Conservation (phyloP, 768 basidiomycete genomes). For the Tulasnella sp. region DNA sequence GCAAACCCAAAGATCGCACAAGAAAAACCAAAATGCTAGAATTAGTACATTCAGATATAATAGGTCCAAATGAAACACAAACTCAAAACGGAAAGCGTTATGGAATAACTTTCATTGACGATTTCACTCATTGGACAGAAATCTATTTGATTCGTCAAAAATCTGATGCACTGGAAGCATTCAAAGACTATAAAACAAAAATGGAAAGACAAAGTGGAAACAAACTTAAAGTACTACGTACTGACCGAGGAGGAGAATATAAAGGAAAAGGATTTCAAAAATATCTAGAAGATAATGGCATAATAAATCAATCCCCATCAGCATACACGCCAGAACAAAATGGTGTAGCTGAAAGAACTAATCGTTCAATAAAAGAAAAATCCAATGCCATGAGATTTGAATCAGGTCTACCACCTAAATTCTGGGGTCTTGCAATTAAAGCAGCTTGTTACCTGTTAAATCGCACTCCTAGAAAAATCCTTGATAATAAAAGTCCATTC, state of each 20-base stretch:
- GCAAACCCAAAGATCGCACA: no score
- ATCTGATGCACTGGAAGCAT: conserved; percentile 15
- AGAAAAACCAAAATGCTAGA: no score
- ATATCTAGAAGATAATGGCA: neutral
- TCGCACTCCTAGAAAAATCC: conserved; percentile 14
- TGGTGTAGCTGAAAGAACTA: conserved; percentile 13
- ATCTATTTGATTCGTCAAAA: conserved; percentile 6
- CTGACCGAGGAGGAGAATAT: conserved; percentile 20
- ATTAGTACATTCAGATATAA: no score
- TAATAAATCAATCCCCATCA: conserved; percentile 5
- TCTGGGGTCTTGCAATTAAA: conserved; percentile 20
- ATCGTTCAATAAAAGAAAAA: conserved; percentile 12
- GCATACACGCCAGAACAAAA: conserved; percentile 18
- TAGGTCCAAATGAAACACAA: no score
- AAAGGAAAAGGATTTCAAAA: neutral
- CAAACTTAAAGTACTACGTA: conserved; percentile 22
- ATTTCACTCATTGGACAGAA: neutral
- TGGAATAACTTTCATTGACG: conserved; percentile 15
- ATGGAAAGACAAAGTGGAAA: conserved; percentile 25
- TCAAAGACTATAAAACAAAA: conserved; percentile 27
- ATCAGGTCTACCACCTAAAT: conserved; percentile 10
- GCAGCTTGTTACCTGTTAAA: conserved; percentile 20
- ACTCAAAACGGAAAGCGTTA: no score
- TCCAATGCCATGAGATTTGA: conserved; percentile 9
- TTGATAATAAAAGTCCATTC: conserved; percentile 13